Evolutionary conservation across 164 flowering plant genomes (phyloP).

Genomic region (grape (Vitis vinifera)): ASM3070453v1 NC_081814.1:26327001-26327500

Average conservation of each 20-base stretch:
- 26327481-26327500: slow-evolving; percentile 27
- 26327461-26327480: slow-evolving; percentile 25
- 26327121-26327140: slow-evolving; percentile 31
- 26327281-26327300: slow-evolving; percentile 38
- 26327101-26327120: slow-evolving; percentile 44
- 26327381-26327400: slow-evolving; percentile 29
- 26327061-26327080: slow-evolving; percentile 30
- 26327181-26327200: slow-evolving; percentile 28
- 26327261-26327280: slow-evolving; percentile 41
- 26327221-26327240: slow-evolving; percentile 40
- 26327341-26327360: slow-evolving; percentile 32
- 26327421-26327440: slow-evolving; percentile 39
- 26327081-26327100: slow-evolving; percentile 27
- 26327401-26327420: slow-evolving; percentile 32
- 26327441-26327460: slow-evolving; percentile 35
- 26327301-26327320: slow-evolving; percentile 19
- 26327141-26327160: slow-evolving; percentile 31
- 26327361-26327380: slow-evolving; percentile 30
- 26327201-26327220: slow-evolving; percentile 33
- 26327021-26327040: background rate
- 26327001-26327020: too few relatives aligned
- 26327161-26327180: slow-evolving; percentile 35
- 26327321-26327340: slow-evolving; percentile 28
- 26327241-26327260: slow-evolving; percentile 26
- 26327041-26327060: background rate